Percentiles rank a stretch among this genome's conserved stretches.
Evolutionary conservation across 1,139 yeast genomes (phyloP).

Genomic region (Kodamaea sp.): DNA sequence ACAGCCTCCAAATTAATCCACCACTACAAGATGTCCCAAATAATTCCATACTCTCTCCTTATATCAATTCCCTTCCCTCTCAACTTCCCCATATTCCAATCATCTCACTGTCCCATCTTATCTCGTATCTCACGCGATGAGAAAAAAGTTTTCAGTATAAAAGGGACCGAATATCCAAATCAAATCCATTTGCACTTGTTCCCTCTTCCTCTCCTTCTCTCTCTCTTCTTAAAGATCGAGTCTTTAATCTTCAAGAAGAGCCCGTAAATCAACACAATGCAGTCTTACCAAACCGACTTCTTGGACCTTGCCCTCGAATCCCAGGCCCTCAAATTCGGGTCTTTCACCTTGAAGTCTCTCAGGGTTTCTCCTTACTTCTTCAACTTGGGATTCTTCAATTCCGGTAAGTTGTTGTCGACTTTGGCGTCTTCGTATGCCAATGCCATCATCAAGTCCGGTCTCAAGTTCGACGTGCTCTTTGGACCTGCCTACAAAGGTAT

Average conservation of each 20-base stretch:
- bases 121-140: background rate
- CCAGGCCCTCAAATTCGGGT: constrained; percentile 82
- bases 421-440: constrained; percentile 88
- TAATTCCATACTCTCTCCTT: too few species aligned
- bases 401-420: constrained; percentile 74
- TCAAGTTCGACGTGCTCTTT: constrained; percentile 86
- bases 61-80: too few species aligned
- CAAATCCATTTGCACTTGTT: background rate
- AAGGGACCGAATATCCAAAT: background rate
- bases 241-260: constrained; percentile 1
- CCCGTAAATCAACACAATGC: constrained; percentile 14
- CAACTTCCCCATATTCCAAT: too few species aligned
- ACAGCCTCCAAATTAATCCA: too few species aligned
- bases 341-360: constrained; percentile 88
- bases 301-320: constrained; percentile 79
- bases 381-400: constrained; percentile 86
- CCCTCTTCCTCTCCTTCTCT: constrained; percentile 7
- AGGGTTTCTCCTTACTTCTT: constrained; percentile 95
- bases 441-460: constrained; percentile 76
- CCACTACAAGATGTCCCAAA: too few species aligned
- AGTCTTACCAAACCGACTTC: constrained; percentile 60
- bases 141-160: background rate
- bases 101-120: too few species aligned
- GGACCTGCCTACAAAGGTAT: constrained; percentile 99
- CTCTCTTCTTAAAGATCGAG: constrained; percentile 5